phyloP scores from a whole-genome alignment of 2,329 filamentous ascomycete genomes.

The Penicillium concentricum region DNA sequence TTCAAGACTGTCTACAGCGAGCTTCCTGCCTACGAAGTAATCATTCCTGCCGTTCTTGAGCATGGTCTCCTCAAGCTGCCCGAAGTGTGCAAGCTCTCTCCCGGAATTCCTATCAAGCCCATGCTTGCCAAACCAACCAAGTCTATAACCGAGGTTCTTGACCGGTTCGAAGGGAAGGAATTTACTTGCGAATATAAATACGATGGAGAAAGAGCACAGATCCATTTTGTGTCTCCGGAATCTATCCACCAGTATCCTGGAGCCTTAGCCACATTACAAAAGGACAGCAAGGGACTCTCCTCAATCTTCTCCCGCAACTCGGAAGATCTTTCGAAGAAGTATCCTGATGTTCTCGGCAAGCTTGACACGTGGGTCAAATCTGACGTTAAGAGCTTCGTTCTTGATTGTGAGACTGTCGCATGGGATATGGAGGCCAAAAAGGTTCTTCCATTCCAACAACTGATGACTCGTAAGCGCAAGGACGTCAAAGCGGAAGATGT shows the following conservation, averaged over 20 bases:
- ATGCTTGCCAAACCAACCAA: slow-evolving; percentile 99
- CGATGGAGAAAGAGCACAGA: slow-evolving; percentile 96
- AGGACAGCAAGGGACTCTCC: slow-evolving; percentile 68
- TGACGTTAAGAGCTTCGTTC: slow-evolving; percentile 88
- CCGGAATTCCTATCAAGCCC: slow-evolving; percentile 91
- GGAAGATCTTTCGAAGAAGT: slow-evolving; percentile 95
- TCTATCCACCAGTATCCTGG: slow-evolving; percentile 67
- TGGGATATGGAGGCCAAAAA: slow-evolving; percentile 97
- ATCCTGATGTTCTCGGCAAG: slow-evolving; percentile 89
- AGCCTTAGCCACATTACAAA: slow-evolving; percentile 61
- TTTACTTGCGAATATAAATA: slow-evolving; percentile 99
- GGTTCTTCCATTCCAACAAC: slow-evolving; percentile 91
- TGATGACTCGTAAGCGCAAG: slow-evolving; percentile 98
- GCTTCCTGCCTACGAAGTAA: slow-evolving; percentile 90
- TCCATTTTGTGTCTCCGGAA: slow-evolving; percentile 90
- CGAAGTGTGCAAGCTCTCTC: slow-evolving; percentile 85
- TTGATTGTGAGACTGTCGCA: slow-evolving; percentile 97
- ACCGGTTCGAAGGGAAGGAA: slow-evolving; percentile 90
- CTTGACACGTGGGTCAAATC: slow-evolving; percentile 85
- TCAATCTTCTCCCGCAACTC: slow-evolving; percentile 98
- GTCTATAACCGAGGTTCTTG: slow-evolving; percentile 93
- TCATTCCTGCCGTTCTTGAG: slow-evolving; percentile 84
- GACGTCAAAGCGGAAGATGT: slow-evolving; percentile 94
- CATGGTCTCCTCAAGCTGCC: slow-evolving; percentile 80
- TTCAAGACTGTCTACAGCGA: slow-evolving; percentile 94